Conservation (phyloP, 1,139 yeast species). For the Zygosaccharomyces sapae region DNA sequence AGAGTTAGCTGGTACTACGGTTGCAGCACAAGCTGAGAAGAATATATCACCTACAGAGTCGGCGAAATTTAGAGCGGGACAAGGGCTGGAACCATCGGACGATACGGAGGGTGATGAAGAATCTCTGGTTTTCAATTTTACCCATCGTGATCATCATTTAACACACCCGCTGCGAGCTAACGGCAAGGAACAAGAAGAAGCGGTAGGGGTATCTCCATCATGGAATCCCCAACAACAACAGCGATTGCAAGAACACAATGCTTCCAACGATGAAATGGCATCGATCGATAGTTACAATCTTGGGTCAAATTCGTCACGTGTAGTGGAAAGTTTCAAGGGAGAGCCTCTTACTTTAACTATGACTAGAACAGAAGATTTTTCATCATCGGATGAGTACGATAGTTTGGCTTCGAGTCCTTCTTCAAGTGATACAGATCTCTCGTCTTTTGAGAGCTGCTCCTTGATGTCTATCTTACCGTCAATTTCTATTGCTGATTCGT, state of each 20-base stretch:
- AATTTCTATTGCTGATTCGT: conserved; percentile 29
- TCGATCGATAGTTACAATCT: conserved; percentile 19
- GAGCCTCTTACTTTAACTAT: conserved; percentile 20
- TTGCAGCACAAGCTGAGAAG: neutral
- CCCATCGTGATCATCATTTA: conserved; percentile 13
- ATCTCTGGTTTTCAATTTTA: conserved; percentile 27
- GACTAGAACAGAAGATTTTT: conserved; percentile 17
- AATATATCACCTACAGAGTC: neutral
- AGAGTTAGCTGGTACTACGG: neutral
- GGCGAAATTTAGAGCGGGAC: too few species aligned
- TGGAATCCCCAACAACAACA: neutral
- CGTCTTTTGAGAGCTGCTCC: conserved; percentile 19
- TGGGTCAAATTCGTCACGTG: conserved; percentile 5
- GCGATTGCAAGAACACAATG: conserved; percentile 4
- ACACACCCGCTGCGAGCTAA: conserved; percentile 8
- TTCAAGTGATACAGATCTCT: conserved; percentile 14
- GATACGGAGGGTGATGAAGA: conserved; percentile 18
- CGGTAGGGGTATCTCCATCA: neutral
- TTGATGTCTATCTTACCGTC: conserved; percentile 31
- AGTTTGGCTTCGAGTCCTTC: conserved; percentile 19
- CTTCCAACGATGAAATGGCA: conserved; percentile 12
- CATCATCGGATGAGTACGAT: conserved; percentile 14
- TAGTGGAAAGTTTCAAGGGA: conserved; percentile 21
- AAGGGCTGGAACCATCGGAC: neutral
- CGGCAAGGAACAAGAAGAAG: neutral